Evolutionary conservation across 257 asterid genomes (phyloP).

Genomic region (Solanum arcanum): DNA sequence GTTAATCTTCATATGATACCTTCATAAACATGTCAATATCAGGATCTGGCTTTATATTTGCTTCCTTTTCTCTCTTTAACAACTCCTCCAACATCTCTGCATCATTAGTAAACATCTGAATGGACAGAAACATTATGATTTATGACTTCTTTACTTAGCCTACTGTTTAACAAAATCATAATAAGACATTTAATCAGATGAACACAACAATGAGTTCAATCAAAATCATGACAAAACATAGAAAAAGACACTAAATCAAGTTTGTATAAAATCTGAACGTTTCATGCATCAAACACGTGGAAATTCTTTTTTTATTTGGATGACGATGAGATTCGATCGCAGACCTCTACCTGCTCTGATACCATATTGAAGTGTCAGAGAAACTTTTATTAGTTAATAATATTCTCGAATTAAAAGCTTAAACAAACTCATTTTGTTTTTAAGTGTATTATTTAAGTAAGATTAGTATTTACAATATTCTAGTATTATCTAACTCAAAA

Average conservation of each 20-base stretch:
- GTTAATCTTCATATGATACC: constrained; percentile 42
- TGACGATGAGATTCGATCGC: neutral
- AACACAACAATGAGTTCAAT: neutral
- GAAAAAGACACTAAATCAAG: neutral
- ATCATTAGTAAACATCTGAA: neutral
- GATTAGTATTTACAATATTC: neutral
- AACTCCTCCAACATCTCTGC: constrained; percentile 66
- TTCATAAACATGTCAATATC: constrained; percentile 82
- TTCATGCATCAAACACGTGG: neutral
- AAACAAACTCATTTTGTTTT: neutral
- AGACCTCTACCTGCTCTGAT: neutral
- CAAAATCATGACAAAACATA: neutral
- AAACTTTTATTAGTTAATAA: too few species aligned
- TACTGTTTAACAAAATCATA: neutral
- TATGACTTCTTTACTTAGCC: neutral
- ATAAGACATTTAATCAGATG: neutral
- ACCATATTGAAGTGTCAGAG: neutral
- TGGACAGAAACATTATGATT: neutral
- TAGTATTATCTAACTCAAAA: neutral
- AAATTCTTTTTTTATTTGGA: neutral
- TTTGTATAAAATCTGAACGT: neutral
- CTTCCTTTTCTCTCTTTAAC: constrained; percentile 79
- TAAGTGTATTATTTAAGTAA: neutral
- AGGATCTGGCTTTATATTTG: constrained; percentile 74
- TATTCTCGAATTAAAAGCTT: neutral